Evolutionary conservation across 2,329 filamentous ascomycete species (phyloP).

Genomic region (Xylaria arbuscula): DNA sequence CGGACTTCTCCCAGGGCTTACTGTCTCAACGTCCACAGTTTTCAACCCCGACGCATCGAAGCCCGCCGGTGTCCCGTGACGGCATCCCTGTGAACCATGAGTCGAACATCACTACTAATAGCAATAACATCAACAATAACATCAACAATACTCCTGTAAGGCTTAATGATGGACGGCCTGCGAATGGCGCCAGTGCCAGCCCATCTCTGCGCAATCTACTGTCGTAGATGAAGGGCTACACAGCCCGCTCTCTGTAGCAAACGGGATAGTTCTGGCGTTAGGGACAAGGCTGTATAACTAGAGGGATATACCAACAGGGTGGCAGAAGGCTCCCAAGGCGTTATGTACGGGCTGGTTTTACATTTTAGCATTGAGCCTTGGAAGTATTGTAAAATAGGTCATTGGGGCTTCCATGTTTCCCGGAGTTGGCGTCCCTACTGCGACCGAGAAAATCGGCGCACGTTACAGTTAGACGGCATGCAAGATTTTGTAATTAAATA

Average conservation of each 20-base stretch:
- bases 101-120: conserved; percentile 47
- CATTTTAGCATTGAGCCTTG: conserved; percentile 30
- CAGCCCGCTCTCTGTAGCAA: conserved; percentile 27
- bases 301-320: conserved; percentile 47
- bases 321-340: conserved; percentile 37
- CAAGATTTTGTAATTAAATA: conserved; percentile 31
- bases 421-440: conserved; percentile 28
- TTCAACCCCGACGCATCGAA: conserved; percentile 58
- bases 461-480: conserved; percentile 33
- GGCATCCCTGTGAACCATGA: conserved; percentile 50
- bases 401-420: conserved; percentile 15
- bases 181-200: conserved; percentile 76
- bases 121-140: conserved; percentile 47
- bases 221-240: conserved; percentile 56
- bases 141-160: conserved; percentile 49
- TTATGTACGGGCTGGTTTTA: conserved; percentile 30
- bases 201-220: conserved; percentile 80
- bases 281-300: conserved; percentile 47
- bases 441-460: conserved; percentile 14
- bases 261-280: conserved; percentile 44
- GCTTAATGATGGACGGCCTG: conserved; percentile 45
- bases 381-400: conserved; percentile 43
- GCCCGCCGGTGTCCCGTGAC: conserved; percentile 59
- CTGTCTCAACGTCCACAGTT: conserved; percentile 57
- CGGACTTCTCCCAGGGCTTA: conserved; percentile 60